phyloP scores from a whole-genome alignment of 441 rosid species.

The Populus hybrid region DNA sequence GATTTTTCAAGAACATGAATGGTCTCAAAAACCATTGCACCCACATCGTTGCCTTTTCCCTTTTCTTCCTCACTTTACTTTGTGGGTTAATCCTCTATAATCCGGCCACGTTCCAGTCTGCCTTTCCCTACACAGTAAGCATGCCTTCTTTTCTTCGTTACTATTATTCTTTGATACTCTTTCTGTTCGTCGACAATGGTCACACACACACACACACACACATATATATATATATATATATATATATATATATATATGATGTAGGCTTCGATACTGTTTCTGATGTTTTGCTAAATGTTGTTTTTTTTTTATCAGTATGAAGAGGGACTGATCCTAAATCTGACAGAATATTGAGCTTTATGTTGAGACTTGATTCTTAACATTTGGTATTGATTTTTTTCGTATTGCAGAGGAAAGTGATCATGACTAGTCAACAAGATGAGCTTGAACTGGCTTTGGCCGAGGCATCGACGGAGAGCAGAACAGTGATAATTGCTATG shows the following conservation, averaged over 20 bases:
- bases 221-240: no score
- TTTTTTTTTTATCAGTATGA: neutral
- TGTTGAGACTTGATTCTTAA: neutral
- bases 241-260: no score
- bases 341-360: neutral
- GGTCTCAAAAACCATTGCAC: conserved; percentile 6
- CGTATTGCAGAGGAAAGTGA: neutral
- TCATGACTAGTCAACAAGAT: neutral
- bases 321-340: neutral
- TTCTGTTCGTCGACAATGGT: no score
- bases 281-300: neutral
- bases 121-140: conserved; percentile 6
- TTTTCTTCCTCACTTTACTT: conserved; percentile 13
- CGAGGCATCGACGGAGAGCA: conserved; percentile 25
- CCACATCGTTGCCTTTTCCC: neutral
- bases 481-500: conserved; percentile 40
- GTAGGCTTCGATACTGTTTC: neutral
- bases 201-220: neutral
- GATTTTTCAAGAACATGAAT: conserved; percentile 1
- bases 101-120: neutral
- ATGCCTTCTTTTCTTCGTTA: neutral
- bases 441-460: conserved; percentile 18
- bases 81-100: conserved; percentile 5
- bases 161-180: no score
- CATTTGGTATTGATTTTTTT: neutral